A percentile compares a stretch with the other conserved stretches of the same genome.
Evolutionary conservation across 2,329 filamentous ascomycete species (phyloP).

Genomic region (Geosmithia putterillii): DNA sequence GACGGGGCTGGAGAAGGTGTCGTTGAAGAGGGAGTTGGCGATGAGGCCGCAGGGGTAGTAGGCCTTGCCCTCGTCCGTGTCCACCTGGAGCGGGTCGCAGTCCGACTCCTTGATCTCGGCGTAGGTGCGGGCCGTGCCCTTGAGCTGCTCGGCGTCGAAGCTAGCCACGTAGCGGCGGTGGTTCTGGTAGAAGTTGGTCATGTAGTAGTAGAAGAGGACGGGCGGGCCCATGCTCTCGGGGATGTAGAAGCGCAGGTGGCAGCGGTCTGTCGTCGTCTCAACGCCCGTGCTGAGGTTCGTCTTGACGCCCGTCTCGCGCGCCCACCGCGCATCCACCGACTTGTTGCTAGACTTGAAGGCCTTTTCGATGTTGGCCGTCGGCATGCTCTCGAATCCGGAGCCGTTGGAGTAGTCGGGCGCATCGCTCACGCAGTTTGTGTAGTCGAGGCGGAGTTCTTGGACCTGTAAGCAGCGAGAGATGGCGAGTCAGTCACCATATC

Average conservation of each 20-base stretch:
- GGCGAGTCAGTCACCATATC: no score
- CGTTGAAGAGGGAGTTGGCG: constrained; percentile 95
- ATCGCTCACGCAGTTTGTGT: constrained; percentile 58
- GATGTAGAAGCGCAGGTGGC: constrained; percentile 66
- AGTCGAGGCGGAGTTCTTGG: constrained; percentile 84
- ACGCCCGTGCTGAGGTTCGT: constrained; percentile 17
- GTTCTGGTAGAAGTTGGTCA: constrained; percentile 98
- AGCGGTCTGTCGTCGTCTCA: constrained; percentile 34
- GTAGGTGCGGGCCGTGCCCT: constrained; percentile 52
- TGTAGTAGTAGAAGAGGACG: constrained; percentile 85
- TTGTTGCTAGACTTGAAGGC: constrained; percentile 54
- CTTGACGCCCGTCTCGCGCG: constrained; percentile 20
- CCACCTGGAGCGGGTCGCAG: constrained; percentile 60
- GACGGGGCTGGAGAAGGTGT: constrained; percentile 62
- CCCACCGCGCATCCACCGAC: constrained; percentile 27
- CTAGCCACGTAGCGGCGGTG: constrained; percentile 93
- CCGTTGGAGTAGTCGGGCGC: constrained; percentile 29
- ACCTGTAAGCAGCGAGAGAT: constrained; percentile 40
- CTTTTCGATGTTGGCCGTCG: constrained; percentile 43
- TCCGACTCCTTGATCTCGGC: constrained; percentile 52
- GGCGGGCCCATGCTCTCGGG: constrained; percentile 70
- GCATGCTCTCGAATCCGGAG: constrained; percentile 35
- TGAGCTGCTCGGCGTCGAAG: constrained; percentile 69
- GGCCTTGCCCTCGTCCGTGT: constrained; percentile 38
- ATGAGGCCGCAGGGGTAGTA: constrained; percentile 95